These are phyloP conservation scores for Fusarium hainanense DNA, from an alignment of 2,329 filamentous ascomycete species.

Conservation along the genomic window DNA sequence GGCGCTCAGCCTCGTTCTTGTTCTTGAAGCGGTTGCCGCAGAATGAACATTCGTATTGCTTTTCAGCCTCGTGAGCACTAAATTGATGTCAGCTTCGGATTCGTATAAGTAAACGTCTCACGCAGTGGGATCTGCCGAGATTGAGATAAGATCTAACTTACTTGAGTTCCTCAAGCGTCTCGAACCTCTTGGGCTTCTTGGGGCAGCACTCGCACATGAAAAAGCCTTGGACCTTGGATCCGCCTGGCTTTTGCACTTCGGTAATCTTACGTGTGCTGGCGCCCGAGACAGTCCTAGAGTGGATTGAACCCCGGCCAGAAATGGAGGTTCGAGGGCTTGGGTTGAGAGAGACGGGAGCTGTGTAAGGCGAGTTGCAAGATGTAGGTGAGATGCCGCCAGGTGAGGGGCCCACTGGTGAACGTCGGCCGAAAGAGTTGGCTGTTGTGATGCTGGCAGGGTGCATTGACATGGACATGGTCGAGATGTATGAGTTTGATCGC, in stretches of 20 bases:
- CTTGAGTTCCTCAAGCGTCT: conserved; percentile 64
- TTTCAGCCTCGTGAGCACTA: conserved; percentile 91
- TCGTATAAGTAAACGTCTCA: conserved; percentile 6
- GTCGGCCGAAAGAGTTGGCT: conserved; percentile 58
- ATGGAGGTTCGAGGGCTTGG: conserved; percentile 62
- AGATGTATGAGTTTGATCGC: conserved; percentile 61
- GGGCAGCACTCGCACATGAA: conserved; percentile 42
- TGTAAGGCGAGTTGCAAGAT: conserved; percentile 62
- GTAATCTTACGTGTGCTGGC: conserved; percentile 63
- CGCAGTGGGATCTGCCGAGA: conserved; percentile 13
- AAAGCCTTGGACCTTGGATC: conserved; percentile 63
- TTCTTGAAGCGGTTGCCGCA: conserved; percentile 98
- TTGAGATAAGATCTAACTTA: conserved; percentile 59
- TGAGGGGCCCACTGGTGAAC: conserved; percentile 59
- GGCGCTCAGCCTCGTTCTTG: conserved; percentile 96
- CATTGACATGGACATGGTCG: conserved; percentile 57
- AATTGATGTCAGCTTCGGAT: conserved; percentile 40
- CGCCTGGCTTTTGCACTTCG: conserved; percentile 60
- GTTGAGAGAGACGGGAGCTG: conserved; percentile 59
- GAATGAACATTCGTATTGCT: conserved; percentile 93
- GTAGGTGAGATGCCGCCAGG: conserved; percentile 64
- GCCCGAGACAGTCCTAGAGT: conserved; percentile 60
- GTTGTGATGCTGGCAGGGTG: conserved; percentile 54
- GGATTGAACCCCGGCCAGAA: conserved; percentile 53
- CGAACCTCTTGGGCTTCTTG: conserved; percentile 40